A percentile compares a stretch with the other conserved stretches of the same genome.
These are phyloP conservation scores for Ogataea haglerorum DNA, from an alignment of 805 yeast species.

Conservation along the genomic window DNA sequence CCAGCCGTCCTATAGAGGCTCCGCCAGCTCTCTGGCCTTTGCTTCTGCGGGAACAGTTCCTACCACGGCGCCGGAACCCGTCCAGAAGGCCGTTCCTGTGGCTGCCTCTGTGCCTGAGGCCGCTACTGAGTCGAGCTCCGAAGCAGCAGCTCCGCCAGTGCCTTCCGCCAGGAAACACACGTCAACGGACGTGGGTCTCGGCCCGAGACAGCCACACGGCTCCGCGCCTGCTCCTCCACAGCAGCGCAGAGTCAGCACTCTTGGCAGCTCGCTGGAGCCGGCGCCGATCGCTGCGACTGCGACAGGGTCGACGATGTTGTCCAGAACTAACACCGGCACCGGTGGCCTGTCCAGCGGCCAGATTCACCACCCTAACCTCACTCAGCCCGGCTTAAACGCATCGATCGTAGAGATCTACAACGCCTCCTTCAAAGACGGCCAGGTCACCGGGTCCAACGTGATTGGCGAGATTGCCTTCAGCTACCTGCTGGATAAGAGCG, in stretches of 20 bases:
- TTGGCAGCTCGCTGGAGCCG: conserved; percentile 11
- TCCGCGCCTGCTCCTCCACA: conserved; percentile 33
- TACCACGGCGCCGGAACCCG: conserved; percentile 17
- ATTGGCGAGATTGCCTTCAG: conserved; percentile 87
- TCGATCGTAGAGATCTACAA: conserved; percentile 83
- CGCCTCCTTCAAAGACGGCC: conserved; percentile 71
- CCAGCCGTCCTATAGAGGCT: conserved; percentile 24
- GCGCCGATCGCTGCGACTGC: conserved; percentile 16
- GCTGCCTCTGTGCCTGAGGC: conserved; percentile 6
- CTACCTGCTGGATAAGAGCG: conserved; percentile 41
- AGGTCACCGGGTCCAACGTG: conserved; percentile 53
- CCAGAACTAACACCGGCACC: conserved; percentile 32
- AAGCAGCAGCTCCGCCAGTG: conserved; percentile 32
- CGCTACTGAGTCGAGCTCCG: conserved; percentile 1
- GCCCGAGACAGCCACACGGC: conserved; percentile 26
- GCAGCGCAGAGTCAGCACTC: conserved; percentile 27
- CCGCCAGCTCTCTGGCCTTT: conserved; percentile 8
- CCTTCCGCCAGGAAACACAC: conserved; percentile 34
- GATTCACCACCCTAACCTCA: conserved; percentile 49
- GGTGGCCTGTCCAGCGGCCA: conserved; percentile 34
- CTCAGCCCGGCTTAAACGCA: conserved; percentile 67
- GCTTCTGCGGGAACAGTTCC: conserved; percentile 14
- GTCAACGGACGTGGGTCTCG: conserved; percentile 15
- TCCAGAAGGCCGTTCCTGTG: conserved; percentile 5
- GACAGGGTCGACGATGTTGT: conserved; percentile 40